These are phyloP conservation scores for Tubosaeta sp. DNA, from an alignment of 768 basidiomycete genomes.

Conservation along the genomic window DNA sequence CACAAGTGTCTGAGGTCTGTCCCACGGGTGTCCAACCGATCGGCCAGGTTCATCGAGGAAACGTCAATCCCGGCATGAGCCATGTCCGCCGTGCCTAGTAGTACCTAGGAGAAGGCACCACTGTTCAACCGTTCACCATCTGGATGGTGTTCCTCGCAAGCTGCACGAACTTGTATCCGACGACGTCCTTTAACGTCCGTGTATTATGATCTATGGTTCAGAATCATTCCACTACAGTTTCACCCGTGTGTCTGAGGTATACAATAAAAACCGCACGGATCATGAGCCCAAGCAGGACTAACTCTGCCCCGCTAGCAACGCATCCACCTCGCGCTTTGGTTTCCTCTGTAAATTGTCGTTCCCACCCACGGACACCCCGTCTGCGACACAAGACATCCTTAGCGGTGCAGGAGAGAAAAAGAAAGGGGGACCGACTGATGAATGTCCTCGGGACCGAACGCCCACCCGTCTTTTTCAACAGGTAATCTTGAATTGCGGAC, in stretches of 20 bases:
- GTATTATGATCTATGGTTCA: not conserved
- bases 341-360: conserved; percentile 15
- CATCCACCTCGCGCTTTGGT: not conserved
- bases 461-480: conserved; percentile 59
- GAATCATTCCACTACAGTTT: not conserved
- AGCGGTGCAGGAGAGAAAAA: not conserved
- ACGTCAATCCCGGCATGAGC: not conserved
- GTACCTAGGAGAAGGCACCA: not conserved
- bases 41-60: not conserved
- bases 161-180: not conserved
- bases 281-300: not conserved
- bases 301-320: conserved; percentile 8
- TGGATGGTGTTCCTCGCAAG: not conserved
- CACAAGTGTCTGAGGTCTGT: not conserved
- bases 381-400: conserved; percentile 1
- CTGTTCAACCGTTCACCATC: not conserved
- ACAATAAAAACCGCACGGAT: not conserved
- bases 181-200: too few species aligned
- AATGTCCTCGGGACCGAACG: conserved; percentile 76
- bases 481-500: conserved; percentile 59
- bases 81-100: not conserved
- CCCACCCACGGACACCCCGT: conserved; percentile 17
- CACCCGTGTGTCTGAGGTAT: conserved; percentile 1
- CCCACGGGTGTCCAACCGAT: not conserved
- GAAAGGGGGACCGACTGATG: conserved; percentile 45